Base-by-base conservation (phyloP, 306 rosid species). In the Ochetophila trinervis region DNA sequence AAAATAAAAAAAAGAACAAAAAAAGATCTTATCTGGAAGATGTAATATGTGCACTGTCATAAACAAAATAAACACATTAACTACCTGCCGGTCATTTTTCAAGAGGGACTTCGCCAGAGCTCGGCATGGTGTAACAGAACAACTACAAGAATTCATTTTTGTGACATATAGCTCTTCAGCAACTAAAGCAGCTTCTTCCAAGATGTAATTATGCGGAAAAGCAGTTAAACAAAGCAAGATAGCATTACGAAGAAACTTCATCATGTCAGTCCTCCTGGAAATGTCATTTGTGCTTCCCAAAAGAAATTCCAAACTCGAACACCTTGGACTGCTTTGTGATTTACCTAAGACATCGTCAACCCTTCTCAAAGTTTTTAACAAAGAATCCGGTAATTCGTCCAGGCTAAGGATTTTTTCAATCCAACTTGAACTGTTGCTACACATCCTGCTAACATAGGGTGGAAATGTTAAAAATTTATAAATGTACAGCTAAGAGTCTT, bases 21-120 rank as follows among this genome's bases (percentile, higher is more conserved):
- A 58, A 34, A 35, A 66, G 9, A 8, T 6, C 17, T 17, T 60
- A 35, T 22, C 24, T 35, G 16, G 45, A 36, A 53, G 21, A 19
- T 21, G 53, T 20, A 1, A 13, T 0, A 16, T 23, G 20, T 17
- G 48, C 18, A n/a, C 30, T 36, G 5, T 54, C 40, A 30, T 20
- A 36, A 32, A 9, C 71, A 30, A 20, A 72, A 44, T 11, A 52
- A n/a, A 66, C 12, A 53, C 60, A 64, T 24, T 21, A 57, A 70
- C 34, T 83, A 92, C 98, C 93, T 87, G 91, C 23, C 98, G 78
- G 74, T 92, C 98, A 80, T 74, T 78, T 82, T 92, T 92, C 57
- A 92, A 77, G 61, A 92, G 93, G 68, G 65, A 71, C 82, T 87
- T 92, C 34, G 98, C 96, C 58, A 92, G 82, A 68, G 87, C 76